Conservation (phyloP, 2,329 filamentous ascomycete species). For the Proliferodiscus dingleyae region DNA sequence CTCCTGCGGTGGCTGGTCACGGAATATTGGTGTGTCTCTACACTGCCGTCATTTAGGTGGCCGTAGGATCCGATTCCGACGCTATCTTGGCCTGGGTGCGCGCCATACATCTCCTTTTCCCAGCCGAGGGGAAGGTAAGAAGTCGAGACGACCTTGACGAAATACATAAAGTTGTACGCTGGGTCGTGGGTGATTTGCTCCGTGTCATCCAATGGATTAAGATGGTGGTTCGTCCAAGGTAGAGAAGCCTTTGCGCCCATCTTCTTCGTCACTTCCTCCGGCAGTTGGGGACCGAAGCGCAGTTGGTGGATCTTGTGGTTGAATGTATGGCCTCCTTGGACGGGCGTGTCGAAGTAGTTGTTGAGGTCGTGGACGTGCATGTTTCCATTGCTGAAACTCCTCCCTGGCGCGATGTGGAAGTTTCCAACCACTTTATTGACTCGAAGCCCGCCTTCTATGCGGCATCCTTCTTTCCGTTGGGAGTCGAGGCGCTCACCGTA, state of each 20-base stretch:
- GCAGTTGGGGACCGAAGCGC: constrained; percentile 88
- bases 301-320: constrained; percentile 83
- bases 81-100: constrained; percentile 43
- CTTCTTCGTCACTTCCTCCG: constrained; percentile 62
- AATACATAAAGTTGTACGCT: constrained; percentile 98
- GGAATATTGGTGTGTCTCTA: constrained; percentile 98
- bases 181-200: constrained; percentile 73
- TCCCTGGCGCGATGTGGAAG: constrained; percentile 95
- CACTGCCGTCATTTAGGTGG: constrained; percentile 64
- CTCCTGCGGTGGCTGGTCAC: constrained; percentile 95
- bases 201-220: constrained; percentile 83
- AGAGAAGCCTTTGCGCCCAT: constrained; percentile 48
- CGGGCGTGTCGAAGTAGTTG: constrained; percentile 78
- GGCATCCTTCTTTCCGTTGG: constrained; percentile 88
- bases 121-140: constrained; percentile 90
- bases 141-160: constrained; percentile 95
- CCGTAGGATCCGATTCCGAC: constrained; percentile 66
- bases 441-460: constrained; percentile 83
- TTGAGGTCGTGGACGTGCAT: constrained; percentile 97
- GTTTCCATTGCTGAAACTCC: constrained; percentile 92
- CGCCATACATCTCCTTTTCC: constrained; percentile 47
- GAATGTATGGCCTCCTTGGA: constrained; percentile 74
- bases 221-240: constrained; percentile 82
- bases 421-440: constrained; percentile 99
- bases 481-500: constrained; percentile 84